Conservation (phyloP, 2,329 filamentous ascomycete species). For the Alternaria viburni region DNA sequence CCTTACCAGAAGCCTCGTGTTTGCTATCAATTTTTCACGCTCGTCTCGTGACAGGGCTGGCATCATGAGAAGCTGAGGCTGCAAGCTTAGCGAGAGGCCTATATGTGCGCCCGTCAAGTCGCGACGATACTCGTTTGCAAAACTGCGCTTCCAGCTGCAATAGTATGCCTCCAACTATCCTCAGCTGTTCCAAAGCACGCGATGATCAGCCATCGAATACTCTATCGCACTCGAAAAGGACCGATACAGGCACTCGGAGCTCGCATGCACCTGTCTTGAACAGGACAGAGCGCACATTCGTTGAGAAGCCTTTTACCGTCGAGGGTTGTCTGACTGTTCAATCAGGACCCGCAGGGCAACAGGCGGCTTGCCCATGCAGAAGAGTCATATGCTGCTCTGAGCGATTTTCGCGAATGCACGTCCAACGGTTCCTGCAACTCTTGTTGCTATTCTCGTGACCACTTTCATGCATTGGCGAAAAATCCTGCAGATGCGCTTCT, state of each 20-base stretch:
- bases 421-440: constrained; percentile 26
- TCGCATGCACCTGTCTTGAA: constrained; percentile 37
- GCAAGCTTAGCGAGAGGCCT: constrained; percentile 28
- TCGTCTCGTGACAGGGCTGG: constrained; percentile 25
- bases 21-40: constrained; percentile 16
- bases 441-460: constrained; percentile 39
- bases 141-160: constrained; percentile 22
- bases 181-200: constrained; percentile 19
- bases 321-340: constrained; percentile 30
- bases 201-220: constrained; percentile 24
- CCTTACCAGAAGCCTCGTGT: constrained; percentile 19
- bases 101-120: constrained; percentile 11
- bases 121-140: constrained; percentile 20
- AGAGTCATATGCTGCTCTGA: constrained; percentile 39
- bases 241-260: constrained; percentile 23
- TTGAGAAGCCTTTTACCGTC: constrained; percentile 28
- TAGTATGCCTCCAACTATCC: constrained; percentile 1
- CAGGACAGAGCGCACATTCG: constrained; percentile 22
- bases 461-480: constrained; percentile 20
- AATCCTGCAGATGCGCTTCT: constrained; percentile 22
- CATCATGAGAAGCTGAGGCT: constrained; percentile 31
- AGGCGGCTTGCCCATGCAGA: constrained; percentile 30
- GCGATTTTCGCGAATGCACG: constrained; percentile 30
- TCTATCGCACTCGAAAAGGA: constrained; percentile 16
- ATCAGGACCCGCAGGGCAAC: constrained; percentile 35